phyloP scores from a whole-genome alignment of 306 rosid genomes.

The Mimosa pudica region DNA sequence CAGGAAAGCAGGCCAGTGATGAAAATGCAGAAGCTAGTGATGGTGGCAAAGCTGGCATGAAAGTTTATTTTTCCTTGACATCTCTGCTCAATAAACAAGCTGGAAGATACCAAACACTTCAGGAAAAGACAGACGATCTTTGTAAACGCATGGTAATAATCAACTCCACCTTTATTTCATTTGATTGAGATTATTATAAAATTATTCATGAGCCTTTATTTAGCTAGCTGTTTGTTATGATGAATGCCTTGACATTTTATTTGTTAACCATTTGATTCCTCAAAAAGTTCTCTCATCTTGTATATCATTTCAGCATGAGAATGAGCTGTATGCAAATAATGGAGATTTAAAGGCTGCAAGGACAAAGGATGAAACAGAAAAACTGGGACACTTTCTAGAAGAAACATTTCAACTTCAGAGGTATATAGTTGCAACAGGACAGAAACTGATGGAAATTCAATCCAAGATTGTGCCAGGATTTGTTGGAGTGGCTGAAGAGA shows the following conservation, averaged over 20 bases:
- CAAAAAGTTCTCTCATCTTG: constrained; percentile 18
- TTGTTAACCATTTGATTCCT: constrained; percentile 3
- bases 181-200: neutral
- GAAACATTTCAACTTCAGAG: constrained; percentile 94
- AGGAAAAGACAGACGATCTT: constrained; percentile 77
- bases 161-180: constrained; percentile 5
- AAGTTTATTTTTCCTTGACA: constrained; percentile 55
- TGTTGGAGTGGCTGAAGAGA: constrained; percentile 65
- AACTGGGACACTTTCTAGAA: constrained; percentile 70
- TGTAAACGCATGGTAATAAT: constrained; percentile 82
- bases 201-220: neutral
- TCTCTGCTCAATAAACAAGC: constrained; percentile 75
- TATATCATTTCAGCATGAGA: constrained; percentile 64
- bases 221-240: neutral
- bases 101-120: constrained; percentile 80
- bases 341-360: constrained; percentile 57
- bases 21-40: constrained; percentile 46
- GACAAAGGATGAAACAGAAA: constrained; percentile 66
- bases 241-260: neutral
- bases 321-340: constrained; percentile 50
- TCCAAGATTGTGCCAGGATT: constrained; percentile 66
- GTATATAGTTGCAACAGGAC: constrained; percentile 86
- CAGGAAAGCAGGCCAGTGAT: constrained; percentile 66
- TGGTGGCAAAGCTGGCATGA: constrained; percentile 48
- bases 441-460: constrained; percentile 70